Evolutionary conservation across 768 basidiomycete genomes (phyloP).

Genomic region (Psilocybe subaeruginosa): DNA sequence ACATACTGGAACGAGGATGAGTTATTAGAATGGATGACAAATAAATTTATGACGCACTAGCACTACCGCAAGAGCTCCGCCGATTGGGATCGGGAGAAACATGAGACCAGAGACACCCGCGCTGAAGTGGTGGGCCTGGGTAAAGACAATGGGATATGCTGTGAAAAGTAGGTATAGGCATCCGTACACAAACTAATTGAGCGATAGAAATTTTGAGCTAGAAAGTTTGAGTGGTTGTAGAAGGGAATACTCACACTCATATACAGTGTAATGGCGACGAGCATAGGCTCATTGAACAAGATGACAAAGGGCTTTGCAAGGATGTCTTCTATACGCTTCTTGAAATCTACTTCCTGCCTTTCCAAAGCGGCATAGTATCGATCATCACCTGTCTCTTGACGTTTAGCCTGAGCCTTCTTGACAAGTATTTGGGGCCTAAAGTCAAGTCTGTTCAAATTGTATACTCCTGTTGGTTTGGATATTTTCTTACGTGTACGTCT

Average conservation of each 20-base stretch:
- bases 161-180: conserved; percentile 64
- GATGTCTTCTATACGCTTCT: conserved; percentile 45
- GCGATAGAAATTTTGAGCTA: not conserved
- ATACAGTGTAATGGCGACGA: conserved; percentile 65
- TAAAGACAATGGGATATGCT: conserved; percentile 64
- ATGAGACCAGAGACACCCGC: conserved; percentile 59
- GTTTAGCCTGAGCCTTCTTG: conserved; percentile 48
- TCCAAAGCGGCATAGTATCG: conserved; percentile 58
- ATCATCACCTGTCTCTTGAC: conserved; percentile 54
- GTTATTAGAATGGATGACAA: not conserved
- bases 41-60: conserved; percentile 35
- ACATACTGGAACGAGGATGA: conserved; percentile 39
- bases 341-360: conserved; percentile 36
- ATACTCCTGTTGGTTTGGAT: not conserved
- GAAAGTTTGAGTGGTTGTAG: too few relatives aligned
- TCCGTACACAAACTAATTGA: conserved; percentile 59
- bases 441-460: conserved; percentile 14
- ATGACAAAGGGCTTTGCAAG: conserved; percentile 65
- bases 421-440: conserved; percentile 59
- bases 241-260: conserved; percentile 48
- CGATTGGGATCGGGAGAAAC: conserved; percentile 63
- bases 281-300: conserved; percentile 66
- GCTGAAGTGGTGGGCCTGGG: conserved; percentile 52
- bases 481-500: conserved; percentile 61
- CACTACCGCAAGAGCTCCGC: conserved; percentile 45